Base-by-base conservation (phyloP, 2,329 filamentous ascomycete species). In the Tolypocladium inflatum region DNA sequence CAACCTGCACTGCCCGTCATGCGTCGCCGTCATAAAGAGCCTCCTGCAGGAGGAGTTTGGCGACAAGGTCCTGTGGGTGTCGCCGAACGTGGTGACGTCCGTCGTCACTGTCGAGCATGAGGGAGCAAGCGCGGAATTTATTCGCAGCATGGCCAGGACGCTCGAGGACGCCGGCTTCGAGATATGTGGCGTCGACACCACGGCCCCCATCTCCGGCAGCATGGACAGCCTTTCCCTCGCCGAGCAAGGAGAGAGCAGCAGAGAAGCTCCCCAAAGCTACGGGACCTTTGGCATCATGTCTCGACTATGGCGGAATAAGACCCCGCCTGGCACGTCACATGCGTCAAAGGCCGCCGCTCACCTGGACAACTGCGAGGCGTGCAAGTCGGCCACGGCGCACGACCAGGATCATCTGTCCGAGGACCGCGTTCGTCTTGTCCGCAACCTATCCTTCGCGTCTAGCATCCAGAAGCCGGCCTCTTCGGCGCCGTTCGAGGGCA, bases 1-100 rank as follows among this genome's bases (percentile, higher is more conserved):
- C 61, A 91, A 91, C 70, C 78, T 91, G n/a, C 88, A 91, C 72
- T 91, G 88, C 73, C 85, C 87, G 17, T 88, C 87, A 60, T 91
- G 88, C 70, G 83, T 90, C 55, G 80, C 82, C 41, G 78, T 80
- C 63, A 90, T 91, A 67, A 78, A 84, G 66, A 74, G 80, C 57
- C 78, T 80, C 59, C 73, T 91, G 59, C 76, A 69, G 59, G 77
- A 75, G 51, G 70, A 70, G 23, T 81, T 73, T 63, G 67, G 64
- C 56, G 70, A 66, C 73, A 80, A 68, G 66, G 74, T 76, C 74
- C 76, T 67, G 57, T 84, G 82, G 74, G 80, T 90, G 37, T 87
- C 85, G 61, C 82, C 86, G 60, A 90, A 88, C 62, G 82, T 90
- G 60, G 80, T 90, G 65, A 87, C 86, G 43, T 88, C 88, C 54